phyloP scores from a whole-genome alignment of 1,284 basidiomycete species.

The Tilletiopsis washingtonensis region DNA sequence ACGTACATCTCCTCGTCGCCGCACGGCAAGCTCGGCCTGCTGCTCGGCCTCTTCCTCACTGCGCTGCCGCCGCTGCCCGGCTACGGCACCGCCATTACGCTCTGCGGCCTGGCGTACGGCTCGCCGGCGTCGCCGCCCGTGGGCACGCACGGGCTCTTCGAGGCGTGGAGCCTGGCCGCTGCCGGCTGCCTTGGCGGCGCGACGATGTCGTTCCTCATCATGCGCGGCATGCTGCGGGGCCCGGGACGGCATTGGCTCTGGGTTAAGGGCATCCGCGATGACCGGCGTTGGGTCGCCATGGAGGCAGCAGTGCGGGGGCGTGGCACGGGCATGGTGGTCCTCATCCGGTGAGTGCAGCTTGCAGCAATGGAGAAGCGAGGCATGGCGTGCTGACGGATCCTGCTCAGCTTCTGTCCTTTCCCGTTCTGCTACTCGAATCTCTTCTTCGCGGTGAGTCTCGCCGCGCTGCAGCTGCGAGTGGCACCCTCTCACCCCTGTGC shows the following conservation, averaged over 20 bases:
- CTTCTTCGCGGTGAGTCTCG: conserved; percentile 14
- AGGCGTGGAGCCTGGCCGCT: conserved; percentile 33
- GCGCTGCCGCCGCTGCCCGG: conserved; percentile 38
- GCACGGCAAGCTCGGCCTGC: conserved; percentile 12
- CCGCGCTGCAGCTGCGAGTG: background rate
- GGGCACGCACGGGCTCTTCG: conserved; percentile 9
- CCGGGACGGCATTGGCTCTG: conserved; percentile 3
- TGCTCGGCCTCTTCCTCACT: conserved; percentile 14
- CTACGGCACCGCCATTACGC: conserved; percentile 34
- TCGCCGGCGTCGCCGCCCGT: background rate
- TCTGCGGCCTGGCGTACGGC: conserved; percentile 37
- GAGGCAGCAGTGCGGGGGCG: conserved; percentile 24
- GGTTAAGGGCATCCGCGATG: background rate
- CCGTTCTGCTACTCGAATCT: conserved; percentile 31
- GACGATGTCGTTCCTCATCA: conserved; percentile 17
- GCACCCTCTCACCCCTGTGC: too few relatives aligned
- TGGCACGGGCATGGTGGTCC: conserved; percentile 31
- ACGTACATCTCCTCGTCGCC: background rate
- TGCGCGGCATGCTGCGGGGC: conserved; percentile 16
- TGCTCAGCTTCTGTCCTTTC: conserved; percentile 29
- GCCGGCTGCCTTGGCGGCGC: conserved; percentile 29
- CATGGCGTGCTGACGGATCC: too few relatives aligned
- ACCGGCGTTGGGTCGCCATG: conserved; percentile 17
- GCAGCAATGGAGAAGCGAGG: too few relatives aligned
- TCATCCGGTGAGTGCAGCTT: conserved; percentile 23